Evolutionary conservation across 805 yeast species (phyloP).

Genomic region (Candida adriatica): DNA sequence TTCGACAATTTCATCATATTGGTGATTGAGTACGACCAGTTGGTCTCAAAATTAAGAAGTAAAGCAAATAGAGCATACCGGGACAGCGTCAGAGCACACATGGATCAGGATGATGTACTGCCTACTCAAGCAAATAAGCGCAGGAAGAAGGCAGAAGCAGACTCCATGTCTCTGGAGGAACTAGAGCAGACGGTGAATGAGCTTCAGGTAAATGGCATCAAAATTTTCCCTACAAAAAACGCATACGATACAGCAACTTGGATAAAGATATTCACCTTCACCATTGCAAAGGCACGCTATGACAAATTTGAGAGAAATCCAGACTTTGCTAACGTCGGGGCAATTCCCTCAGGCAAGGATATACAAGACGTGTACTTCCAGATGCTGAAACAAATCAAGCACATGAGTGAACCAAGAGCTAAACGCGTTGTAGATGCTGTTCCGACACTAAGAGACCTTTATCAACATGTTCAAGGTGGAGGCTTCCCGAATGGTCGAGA

Average conservation of each 20-base stretch:
- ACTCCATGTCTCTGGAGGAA: constrained; percentile 19
- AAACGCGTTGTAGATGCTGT: constrained; percentile 36
- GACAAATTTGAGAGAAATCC: constrained; percentile 51
- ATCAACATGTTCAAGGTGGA: constrained; percentile 23
- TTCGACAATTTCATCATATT: constrained; percentile 34
- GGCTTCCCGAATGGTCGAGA: constrained; percentile 33
- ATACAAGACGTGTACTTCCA: constrained; percentile 39
- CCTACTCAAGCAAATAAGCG: not conserved
- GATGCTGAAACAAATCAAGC: constrained; percentile 49
- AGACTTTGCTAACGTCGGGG: constrained; percentile 48
- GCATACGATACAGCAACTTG: constrained; percentile 42
- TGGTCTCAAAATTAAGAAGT: constrained; percentile 35
- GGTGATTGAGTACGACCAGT: constrained; percentile 42
- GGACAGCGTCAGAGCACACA: constrained; percentile 24
- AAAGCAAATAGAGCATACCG: constrained; percentile 41
- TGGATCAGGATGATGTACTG: constrained; percentile 2
- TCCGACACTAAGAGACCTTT: constrained; percentile 29
- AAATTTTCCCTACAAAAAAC: constrained; percentile 44
- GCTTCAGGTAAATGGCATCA: constrained; percentile 42
- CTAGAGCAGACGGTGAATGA: constrained; percentile 35
- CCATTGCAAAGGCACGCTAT: constrained; percentile 45
- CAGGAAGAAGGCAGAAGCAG: constrained; percentile 2
- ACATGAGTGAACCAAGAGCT: constrained; percentile 47
- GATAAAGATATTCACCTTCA: constrained; percentile 49
- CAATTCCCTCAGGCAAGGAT: constrained; percentile 47